phyloP scores from a whole-genome alignment of 1,284 basidiomycete species.

The Apiotrichum siamense region DNA sequence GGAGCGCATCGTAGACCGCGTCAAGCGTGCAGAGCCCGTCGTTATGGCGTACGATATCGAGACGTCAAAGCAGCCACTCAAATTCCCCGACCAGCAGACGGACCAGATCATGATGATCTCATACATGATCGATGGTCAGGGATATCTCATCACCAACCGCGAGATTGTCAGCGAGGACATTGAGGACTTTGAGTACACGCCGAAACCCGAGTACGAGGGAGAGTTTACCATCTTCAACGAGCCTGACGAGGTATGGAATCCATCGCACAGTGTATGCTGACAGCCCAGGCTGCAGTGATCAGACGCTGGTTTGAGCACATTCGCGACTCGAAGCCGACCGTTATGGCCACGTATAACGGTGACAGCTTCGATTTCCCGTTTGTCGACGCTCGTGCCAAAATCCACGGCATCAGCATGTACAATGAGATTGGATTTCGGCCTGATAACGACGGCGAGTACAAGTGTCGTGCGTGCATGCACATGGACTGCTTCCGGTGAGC shows the following conservation, averaged over 20 bases:
- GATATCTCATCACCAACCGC: constrained; percentile 94
- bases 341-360: constrained; percentile 98
- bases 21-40: constrained; percentile 97
- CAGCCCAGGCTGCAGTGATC: constrained; percentile 63
- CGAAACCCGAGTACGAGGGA: constrained; percentile 95
- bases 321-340: constrained; percentile 85
- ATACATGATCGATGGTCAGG: constrained; percentile 56
- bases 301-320: constrained; percentile 90
- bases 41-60: constrained; percentile 99
- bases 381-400: constrained; percentile 77
- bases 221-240: constrained; percentile 97
- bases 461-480: constrained; percentile 86
- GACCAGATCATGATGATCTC: constrained; percentile 99
- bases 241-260: constrained; percentile 66
- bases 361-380: constrained; percentile 99
- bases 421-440: constrained; percentile 87
- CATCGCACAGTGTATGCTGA: neutral
- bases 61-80: constrained; percentile 95
- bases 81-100: constrained; percentile 91
- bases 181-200: constrained; percentile 98
- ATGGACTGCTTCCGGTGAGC: constrained; percentile 91
- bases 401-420: constrained; percentile 94
- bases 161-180: constrained; percentile 98
- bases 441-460: constrained; percentile 93
- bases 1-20: constrained; percentile 67